Evolutionary conservation across 805 yeast genomes (phyloP).

Genomic region (Alloascoidea hylecoeti): DNA sequence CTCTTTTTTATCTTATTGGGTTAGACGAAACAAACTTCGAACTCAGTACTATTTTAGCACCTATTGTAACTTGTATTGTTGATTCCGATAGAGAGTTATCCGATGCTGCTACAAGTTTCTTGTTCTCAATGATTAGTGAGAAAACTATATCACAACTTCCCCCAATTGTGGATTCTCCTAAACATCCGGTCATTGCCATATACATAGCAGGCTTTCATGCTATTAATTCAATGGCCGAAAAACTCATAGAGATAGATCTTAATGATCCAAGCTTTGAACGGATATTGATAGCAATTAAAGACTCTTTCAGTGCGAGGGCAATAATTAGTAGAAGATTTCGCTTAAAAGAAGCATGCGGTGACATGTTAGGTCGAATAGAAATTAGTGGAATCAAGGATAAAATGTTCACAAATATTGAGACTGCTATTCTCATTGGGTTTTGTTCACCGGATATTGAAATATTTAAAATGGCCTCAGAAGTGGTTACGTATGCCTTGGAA

Average conservation of each 20-base stretch:
- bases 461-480: constrained; percentile 30
- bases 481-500: constrained; percentile 18
- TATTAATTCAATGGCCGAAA: constrained; percentile 15
- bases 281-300: constrained; percentile 23
- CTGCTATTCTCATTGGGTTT: constrained; percentile 34
- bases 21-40: constrained; percentile 3
- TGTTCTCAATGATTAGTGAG: constrained; percentile 17
- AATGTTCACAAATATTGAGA: constrained; percentile 28
- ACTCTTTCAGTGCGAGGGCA: constrained; percentile 23
- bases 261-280: constrained; percentile 13
- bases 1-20: constrained; percentile 18
- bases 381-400: constrained; percentile 14
- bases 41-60: constrained; percentile 11
- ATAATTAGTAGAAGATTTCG: constrained; percentile 15
- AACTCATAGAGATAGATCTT: constrained; percentile 6
- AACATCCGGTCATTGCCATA: constrained; percentile 7
- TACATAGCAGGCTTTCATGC: constrained; percentile 10
- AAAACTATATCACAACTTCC: constrained; percentile 17
- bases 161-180: constrained; percentile 10
- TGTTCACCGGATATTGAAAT: constrained; percentile 36
- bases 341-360: constrained; percentile 11
- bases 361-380: constrained; percentile 13
- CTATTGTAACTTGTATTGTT: constrained; percentile 23
- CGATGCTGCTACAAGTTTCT: constrained; percentile 21
- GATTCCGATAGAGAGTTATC: constrained; percentile 21